Percentiles rank a stretch among this genome's conserved stretches.
Conservation (phyloP, 2,329 filamentous ascomycete genomes). For the Hirsutella thompsonii region DNA sequence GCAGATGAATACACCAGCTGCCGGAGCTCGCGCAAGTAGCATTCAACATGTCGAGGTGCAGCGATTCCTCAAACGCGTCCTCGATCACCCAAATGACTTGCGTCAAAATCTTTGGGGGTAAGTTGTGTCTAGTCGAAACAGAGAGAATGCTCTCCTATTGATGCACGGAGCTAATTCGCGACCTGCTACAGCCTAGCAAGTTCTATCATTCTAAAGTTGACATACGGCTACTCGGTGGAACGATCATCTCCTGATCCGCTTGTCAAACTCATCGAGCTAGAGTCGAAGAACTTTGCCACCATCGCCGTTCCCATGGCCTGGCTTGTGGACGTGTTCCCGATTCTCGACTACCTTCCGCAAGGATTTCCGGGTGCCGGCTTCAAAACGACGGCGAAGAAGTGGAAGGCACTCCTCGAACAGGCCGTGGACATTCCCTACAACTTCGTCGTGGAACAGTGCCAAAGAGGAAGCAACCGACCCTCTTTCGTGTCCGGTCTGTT, state of each 20-base stretch:
- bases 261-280: neutral
- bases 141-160: no score
- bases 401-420: neutral
- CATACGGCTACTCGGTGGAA: neutral
- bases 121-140: no score
- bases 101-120: conserved; percentile 17
- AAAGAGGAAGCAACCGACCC: no score
- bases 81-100: conserved; percentile 23
- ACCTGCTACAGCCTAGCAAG: neutral
- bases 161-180: no score
- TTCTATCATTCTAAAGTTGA: neutral
- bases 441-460: neutral
- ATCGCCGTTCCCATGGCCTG: neutral
- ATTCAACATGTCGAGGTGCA: conserved; percentile 30
- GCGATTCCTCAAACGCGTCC: conserved; percentile 27
- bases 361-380: neutral
- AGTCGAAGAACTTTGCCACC: neutral
- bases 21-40: conserved; percentile 23
- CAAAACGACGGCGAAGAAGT: neutral
- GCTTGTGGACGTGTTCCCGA: neutral
- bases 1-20: conserved; percentile 25
- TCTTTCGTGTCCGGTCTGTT: no score
- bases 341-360: neutral
- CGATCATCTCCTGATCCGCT: neutral
- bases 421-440: neutral